These are phyloP conservation scores for Schizophyllum amplum DNA, from an alignment of 1,284 basidiomycete species.

Conservation along the genomic window DNA sequence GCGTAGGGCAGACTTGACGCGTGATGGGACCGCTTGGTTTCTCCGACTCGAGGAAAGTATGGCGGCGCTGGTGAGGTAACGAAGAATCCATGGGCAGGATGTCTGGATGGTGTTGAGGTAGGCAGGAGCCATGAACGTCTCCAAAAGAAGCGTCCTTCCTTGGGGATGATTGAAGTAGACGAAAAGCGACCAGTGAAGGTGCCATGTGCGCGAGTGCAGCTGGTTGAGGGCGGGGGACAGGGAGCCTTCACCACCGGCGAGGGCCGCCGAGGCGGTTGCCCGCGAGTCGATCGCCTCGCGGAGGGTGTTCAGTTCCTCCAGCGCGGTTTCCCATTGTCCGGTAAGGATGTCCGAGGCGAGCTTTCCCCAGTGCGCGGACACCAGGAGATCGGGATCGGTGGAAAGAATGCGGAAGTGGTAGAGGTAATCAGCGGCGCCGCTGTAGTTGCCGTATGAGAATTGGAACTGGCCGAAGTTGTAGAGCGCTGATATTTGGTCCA, in stretches of 20 bases:
- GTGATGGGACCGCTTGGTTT: constrained; percentile 38
- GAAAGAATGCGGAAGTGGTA: constrained; percentile 98
- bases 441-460: constrained; percentile 96
- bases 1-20: constrained; percentile 77
- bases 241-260: constrained; percentile 18
- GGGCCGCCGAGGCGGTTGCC: constrained; percentile 41
- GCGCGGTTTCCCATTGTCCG: constrained; percentile 90
- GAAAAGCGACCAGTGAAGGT: constrained; percentile 97
- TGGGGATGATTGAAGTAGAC: constrained; percentile 97
- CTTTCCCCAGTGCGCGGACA: constrained; percentile 97
- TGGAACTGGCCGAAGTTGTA: constrained; percentile 99
- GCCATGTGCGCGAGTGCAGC: constrained; percentile 94
- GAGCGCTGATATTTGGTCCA: constrained; percentile 91
- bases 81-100: constrained; percentile 88
- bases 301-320: constrained; percentile 90
- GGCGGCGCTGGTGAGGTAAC: constrained; percentile 91
- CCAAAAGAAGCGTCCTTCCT: constrained; percentile 89
- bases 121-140: constrained; percentile 91
- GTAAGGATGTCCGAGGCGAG: constrained; percentile 93
- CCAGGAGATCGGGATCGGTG: constrained; percentile 84
- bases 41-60: constrained; percentile 74
- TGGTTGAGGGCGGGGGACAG: constrained; percentile 55
- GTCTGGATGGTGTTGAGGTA: constrained; percentile 99
- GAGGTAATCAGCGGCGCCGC: constrained; percentile 92
- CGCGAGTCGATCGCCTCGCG: constrained; percentile 88